phyloP scores from a whole-genome alignment of 331 rosid species.

The Saraca asoca region DNA sequence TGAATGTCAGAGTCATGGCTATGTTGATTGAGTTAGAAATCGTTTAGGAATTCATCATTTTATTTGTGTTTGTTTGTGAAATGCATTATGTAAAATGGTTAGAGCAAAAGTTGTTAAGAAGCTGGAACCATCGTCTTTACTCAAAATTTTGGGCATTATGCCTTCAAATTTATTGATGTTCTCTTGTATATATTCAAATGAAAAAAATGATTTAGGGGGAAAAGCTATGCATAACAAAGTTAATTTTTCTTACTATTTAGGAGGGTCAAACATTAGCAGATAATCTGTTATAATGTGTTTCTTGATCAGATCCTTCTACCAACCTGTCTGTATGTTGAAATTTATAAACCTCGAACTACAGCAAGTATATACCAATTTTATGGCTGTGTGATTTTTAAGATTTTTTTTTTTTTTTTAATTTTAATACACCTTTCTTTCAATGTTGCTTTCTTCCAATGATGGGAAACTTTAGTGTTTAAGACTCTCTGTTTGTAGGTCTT shows the following conservation, averaged over 20 bases:
- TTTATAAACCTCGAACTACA: conserved; percentile 1
- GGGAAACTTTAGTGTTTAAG: too few species aligned
- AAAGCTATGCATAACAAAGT: background rate
- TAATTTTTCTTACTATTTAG: conserved; percentile 5
- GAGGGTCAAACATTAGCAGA: background rate
- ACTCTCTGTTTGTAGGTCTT: too few species aligned
- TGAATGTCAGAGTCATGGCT: conserved; percentile 24
- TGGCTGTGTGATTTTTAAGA: background rate
- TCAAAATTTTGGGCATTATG: conserved; percentile 11
- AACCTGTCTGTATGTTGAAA: conserved; percentile 13
- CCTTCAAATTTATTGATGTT: background rate
- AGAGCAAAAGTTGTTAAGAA: too few species aligned
- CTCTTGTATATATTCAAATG: conserved; percentile 14
- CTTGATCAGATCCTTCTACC: conserved; percentile 17
- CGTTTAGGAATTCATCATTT: background rate
- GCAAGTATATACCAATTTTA: conserved; percentile 11
- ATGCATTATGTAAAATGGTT: conserved; percentile 3
- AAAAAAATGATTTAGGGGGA: conserved; percentile 1
- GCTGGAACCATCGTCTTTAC: too few species aligned
- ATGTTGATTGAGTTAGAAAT: conserved; percentile 15
- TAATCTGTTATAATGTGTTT: conserved; percentile 10
- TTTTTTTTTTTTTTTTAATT: background rate
- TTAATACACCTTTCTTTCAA: background rate
- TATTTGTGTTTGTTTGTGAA: background rate
- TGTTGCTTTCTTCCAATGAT: conserved; percentile 26